Base-by-base conservation (phyloP, 768 basidiomycete species). In the Lentinus tigrinus region DNA sequence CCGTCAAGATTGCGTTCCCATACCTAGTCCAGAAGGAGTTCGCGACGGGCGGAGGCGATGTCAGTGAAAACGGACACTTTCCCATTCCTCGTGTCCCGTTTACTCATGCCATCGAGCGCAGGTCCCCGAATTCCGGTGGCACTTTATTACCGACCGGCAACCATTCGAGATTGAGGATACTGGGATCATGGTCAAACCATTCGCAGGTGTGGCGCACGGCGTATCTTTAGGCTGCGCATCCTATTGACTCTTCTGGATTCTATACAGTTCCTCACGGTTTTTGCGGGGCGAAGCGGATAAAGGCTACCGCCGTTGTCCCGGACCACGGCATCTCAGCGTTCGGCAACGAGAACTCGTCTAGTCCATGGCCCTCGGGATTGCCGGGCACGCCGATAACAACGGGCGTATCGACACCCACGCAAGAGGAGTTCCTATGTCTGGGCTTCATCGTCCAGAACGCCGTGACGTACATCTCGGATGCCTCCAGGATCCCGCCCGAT, bases 121-220 rank as follows among this genome's bases (percentile, higher is more conserved):
- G 86, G 85, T 95, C 13, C 93, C 93, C 5, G 85, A 89, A 60
- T 87, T 95, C 67, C 79, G 80, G 65, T 95, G 89, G 88, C 88
- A 91, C 63, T 82, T 95, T 51, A 85, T 95, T 62, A 80, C 85
- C 42, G 84, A 91, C 61, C 78, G 78, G 17, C 76, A 79, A 24
- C 79, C 85, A 2, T 90, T 94, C 61, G 82, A 87, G 54, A 82
- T 94, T 24, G 78, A 75, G 51, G 79, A 82, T 53, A 88, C 84
- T 3, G 85, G 83, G 4, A 79, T 91, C 58, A 64, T 72, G 49
- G 71, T 92, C 10, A 85, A 81, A 10, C 89, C 91, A 7, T 84
- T 91, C 66, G 73, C 74, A 67, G 88, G 88, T 87, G 63, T 62
- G 82, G 31, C 62, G 1, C 2, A 23, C 19, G 40, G 47, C 16